Evolutionary conservation across 169 alveolate genomes (phyloP).

Genomic region (Hepatocystis sp.): DNA sequence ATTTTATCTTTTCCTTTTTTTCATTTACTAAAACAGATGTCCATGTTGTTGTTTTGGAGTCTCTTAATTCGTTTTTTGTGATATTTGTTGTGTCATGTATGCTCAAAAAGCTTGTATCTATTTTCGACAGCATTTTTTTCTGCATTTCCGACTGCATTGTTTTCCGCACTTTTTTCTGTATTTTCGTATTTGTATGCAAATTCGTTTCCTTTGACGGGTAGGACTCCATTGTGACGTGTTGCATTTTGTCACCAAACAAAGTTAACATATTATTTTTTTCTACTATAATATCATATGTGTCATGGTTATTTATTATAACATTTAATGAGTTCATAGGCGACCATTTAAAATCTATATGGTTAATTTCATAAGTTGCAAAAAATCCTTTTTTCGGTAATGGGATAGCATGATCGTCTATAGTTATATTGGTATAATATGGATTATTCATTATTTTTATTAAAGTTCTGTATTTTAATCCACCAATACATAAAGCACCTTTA

Average conservation of each 20-base stretch:
- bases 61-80: too few relatives aligned
- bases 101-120: too few relatives aligned
- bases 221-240: slow-evolving; percentile 15
- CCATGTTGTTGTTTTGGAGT: too few relatives aligned
- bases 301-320: slow-evolving; percentile 40
- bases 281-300: slow-evolving; percentile 27
- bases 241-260: slow-evolving; percentile 13
- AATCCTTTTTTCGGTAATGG: slow-evolving; percentile 74
- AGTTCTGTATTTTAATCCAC: slow-evolving; percentile 78
- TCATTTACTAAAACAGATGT: slow-evolving; percentile 29
- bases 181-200: slow-evolving; percentile 1
- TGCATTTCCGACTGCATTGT: too few relatives aligned
- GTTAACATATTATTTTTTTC: neutral
- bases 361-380: slow-evolving; percentile 57
- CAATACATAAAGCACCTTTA: slow-evolving; percentile 84
- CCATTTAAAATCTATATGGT: slow-evolving; percentile 65
- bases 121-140: too few relatives aligned
- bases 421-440: slow-evolving; percentile 61
- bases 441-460: slow-evolving; percentile 75
- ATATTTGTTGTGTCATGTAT: too few relatives aligned
- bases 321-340: slow-evolving; percentile 40
- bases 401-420: slow-evolving; percentile 47
- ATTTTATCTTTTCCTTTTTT: slow-evolving; percentile 42
- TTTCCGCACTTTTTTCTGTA: neutral
- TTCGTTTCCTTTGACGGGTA: too few relatives aligned